Evolutionary conservation across 2,329 filamentous ascomycete genomes (phyloP), one percentile per base, ranked within the genome.

Genomic region (Botryotinia globosa): DNA sequence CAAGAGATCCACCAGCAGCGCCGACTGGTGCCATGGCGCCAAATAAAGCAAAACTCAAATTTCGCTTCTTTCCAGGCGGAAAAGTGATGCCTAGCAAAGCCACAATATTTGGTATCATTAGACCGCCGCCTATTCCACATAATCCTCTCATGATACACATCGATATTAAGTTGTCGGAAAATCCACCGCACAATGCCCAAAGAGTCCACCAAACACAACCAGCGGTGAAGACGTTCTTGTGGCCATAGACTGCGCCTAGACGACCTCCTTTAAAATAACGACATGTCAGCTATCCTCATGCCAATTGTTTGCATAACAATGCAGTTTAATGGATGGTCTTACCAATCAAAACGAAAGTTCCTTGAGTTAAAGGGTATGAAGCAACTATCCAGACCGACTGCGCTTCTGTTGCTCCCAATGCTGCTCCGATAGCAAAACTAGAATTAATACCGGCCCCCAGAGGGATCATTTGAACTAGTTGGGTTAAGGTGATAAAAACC

Each of bases 71-170:
- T 0, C 85, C 85, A 0, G 85, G 85, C 0, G 85, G 85, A 16
- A 85, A 81, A 48, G 82, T 85, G 44, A 82, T 83, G 0, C 81
- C 82, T 44, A 87, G 80, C 71, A 86, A 81, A 1, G 85, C 85
- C 0, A 87, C 83, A 0, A 84, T 83, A 73, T 87, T 87, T 0
- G 85, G 85, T 80, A 86, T 83, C 39, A 87, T 80, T 12, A 85
- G 79, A 0, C 83, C 85, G 5, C 84, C 86, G 0, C 86, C 85
- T 10, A 86, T 80, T 1, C 87, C 86, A 0, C 82, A 82, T 4
- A 88, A 76, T 3, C 83, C 86, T 2, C 85, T 82, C 66, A 83
- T 79, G 2, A 82, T 79, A 42, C 83, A 80, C 73, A 87, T 85
- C 0, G 82, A 77, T 7, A 83, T 79, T 61, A 83, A 83, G 1